Evolutionary conservation across 2,329 filamentous ascomycete species (phyloP).

Genomic region (Trichoderma sp.): DNA sequence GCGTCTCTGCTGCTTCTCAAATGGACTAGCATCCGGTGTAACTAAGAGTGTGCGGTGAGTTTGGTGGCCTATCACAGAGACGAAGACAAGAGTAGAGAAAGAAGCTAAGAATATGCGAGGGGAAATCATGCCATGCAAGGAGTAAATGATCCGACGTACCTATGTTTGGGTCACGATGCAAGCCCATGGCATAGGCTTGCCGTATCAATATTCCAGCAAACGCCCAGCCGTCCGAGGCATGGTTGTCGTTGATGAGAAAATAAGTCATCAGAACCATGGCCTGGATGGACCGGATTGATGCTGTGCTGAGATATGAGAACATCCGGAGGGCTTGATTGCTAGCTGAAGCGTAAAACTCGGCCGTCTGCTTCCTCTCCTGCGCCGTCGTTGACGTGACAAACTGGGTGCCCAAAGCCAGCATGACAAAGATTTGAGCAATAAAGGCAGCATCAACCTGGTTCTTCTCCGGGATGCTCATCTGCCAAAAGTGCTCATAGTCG

Average conservation of each 20-base stretch:
- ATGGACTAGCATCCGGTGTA: slow-evolving; percentile 60
- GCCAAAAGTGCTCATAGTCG: slow-evolving; percentile 78
- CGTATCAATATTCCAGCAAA: slow-evolving; percentile 75
- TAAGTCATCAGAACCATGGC: slow-evolving; percentile 79
- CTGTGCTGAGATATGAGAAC: slow-evolving; percentile 72
- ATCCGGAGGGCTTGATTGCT: slow-evolving; percentile 74
- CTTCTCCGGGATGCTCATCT: slow-evolving; percentile 55
- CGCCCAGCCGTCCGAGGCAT: slow-evolving; percentile 77
- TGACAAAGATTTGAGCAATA: slow-evolving; percentile 70
- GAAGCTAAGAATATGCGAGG: background rate
- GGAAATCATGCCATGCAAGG: background rate
- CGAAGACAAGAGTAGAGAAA: background rate
- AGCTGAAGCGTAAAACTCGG: slow-evolving; percentile 78
- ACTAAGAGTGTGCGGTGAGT: slow-evolving; percentile 36
- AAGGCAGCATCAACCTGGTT: slow-evolving; percentile 62
- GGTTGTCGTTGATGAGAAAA: slow-evolving; percentile 83
- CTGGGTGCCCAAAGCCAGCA: slow-evolving; percentile 75
- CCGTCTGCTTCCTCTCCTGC: slow-evolving; percentile 66
- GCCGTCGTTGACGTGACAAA: slow-evolving; percentile 62
- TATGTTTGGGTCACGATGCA: slow-evolving; percentile 76
- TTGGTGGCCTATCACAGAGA: background rate
- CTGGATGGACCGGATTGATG: slow-evolving; percentile 69
- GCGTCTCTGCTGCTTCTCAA: slow-evolving; percentile 74
- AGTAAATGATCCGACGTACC: slow-evolving; percentile 37
- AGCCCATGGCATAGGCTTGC: slow-evolving; percentile 76